A percentile compares a stretch with the other conserved stretches of the same genome.
These are phyloP conservation scores for Abortiporus biennis DNA, from an alignment of 1,284 basidiomycete genomes.

Conservation along the genomic window DNA sequence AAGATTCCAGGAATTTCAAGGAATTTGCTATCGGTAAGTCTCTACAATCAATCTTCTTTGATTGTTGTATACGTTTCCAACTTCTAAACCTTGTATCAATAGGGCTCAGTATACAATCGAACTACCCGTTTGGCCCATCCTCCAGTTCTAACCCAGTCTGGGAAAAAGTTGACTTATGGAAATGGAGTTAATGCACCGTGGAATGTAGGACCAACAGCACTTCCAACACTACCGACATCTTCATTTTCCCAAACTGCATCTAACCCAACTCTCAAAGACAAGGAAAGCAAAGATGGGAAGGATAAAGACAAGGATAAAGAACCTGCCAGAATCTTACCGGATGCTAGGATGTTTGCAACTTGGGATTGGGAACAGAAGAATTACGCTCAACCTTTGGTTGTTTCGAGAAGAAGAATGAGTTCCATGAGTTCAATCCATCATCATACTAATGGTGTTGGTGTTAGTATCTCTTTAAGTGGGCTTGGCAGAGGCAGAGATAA, in stretches of 20 bases:
- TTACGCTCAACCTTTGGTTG: conserved; percentile 42
- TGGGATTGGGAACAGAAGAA: conserved; percentile 72
- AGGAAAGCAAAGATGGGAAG: conserved; percentile 26
- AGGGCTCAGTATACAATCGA: conserved; percentile 51
- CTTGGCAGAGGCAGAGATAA: too few species aligned
- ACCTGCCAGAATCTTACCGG: conserved; percentile 43
- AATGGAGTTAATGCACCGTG: conserved; percentile 57
- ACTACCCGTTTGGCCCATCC: conserved; percentile 63
- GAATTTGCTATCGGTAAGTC: conserved; percentile 53
- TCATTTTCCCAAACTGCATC: too few species aligned
- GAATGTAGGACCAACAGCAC: conserved; percentile 36
- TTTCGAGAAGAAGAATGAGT: conserved; percentile 22
- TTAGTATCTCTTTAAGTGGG: too few species aligned
- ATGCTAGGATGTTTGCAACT: conserved; percentile 65
- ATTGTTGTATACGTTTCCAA: too few species aligned
- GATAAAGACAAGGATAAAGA: conserved; percentile 22
- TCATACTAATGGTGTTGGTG: too few species aligned
- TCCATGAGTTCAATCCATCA: too few species aligned
- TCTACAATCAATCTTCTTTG: neutral
- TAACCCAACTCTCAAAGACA: conserved; percentile 22
- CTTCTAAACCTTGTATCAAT: too few species aligned
- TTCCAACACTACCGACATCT: too few species aligned
- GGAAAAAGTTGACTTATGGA: conserved; percentile 58
- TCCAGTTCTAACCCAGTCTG: conserved; percentile 46
- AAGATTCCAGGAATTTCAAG: conserved; percentile 58